phyloP scores from a whole-genome alignment of 2,329 filamentous ascomycete species.

The Colletotrichum noveboracense region DNA sequence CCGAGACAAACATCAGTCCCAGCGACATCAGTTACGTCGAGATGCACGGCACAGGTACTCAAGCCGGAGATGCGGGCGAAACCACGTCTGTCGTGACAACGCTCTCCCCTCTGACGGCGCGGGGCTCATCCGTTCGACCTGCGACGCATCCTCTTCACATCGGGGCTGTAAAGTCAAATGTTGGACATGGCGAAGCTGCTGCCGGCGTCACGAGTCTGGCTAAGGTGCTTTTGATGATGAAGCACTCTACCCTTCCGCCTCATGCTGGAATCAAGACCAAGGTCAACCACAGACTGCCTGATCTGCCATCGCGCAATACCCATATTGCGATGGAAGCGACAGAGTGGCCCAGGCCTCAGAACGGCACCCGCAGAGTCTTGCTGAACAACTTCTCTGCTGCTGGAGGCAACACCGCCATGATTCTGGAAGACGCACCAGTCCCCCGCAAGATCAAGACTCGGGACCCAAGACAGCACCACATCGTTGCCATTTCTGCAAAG shows the following conservation, averaged over 20 bases:
- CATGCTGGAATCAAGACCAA: slow-evolving; percentile 70
- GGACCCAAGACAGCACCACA: slow-evolving; percentile 60
- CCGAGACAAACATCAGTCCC: slow-evolving; percentile 19
- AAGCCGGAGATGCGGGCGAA: slow-evolving; percentile 28
- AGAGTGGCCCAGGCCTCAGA: slow-evolving; percentile 48
- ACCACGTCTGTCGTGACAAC: slow-evolving; percentile 20
- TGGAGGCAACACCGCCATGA: slow-evolving; percentile 71
- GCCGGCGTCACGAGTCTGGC: slow-evolving; percentile 17
- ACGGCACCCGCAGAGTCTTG: slow-evolving; percentile 49
- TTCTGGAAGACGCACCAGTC: slow-evolving; percentile 62
- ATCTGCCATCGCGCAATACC: slow-evolving; percentile 60
- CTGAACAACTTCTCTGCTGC: slow-evolving; percentile 76
- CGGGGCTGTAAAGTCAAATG: slow-evolving; percentile 24
- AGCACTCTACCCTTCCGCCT: slow-evolving; percentile 11
- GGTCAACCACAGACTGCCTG: slow-evolving; percentile 66
- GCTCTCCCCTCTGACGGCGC: neutral
- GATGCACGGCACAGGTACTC: slow-evolving; percentile 47
- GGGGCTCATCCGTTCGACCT: neutral
- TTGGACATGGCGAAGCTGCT: slow-evolving; percentile 21
- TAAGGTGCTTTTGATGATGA: slow-evolving; percentile 17
- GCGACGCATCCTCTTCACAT: slow-evolving; percentile 25
- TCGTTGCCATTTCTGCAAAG: slow-evolving; percentile 62
- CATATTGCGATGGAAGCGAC: slow-evolving; percentile 61
- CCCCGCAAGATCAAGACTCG: slow-evolving; percentile 43
- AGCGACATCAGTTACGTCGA: slow-evolving; percentile 47